A percentile compares a stretch with the other conserved stretches of the same genome.
These are phyloP conservation scores for Teratosphaeria epicoccoides DNA, from an alignment of 2,329 filamentous ascomycete genomes.

Conservation along the genomic window DNA sequence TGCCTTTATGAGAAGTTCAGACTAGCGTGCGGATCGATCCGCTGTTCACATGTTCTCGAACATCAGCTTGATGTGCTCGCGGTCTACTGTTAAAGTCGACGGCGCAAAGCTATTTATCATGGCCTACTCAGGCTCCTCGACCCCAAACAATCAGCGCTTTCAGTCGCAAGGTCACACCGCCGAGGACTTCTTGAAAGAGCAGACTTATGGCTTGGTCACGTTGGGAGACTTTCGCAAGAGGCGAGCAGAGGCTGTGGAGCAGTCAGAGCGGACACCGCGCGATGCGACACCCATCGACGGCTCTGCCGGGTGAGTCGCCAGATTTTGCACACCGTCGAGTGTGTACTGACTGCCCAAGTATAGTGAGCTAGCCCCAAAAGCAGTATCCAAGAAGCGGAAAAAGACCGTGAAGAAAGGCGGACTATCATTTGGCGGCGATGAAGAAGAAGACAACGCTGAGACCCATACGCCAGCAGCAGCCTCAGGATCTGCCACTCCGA, in stretches of 20 bases:
- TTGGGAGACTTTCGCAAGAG: slow-evolving; percentile 93
- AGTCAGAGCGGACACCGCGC: slow-evolving; percentile 61
- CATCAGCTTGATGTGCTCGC: too few relatives aligned
- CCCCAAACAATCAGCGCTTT: slow-evolving; percentile 45
- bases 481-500: slow-evolving; percentile 1
- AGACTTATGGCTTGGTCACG: slow-evolving; percentile 82
- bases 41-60: background rate
- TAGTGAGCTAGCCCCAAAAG: slow-evolving; percentile 44
- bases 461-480: background rate
- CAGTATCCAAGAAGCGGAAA: slow-evolving; percentile 47
- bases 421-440: slow-evolving; percentile 60
- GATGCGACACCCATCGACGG: slow-evolving; percentile 41
- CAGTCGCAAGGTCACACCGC: slow-evolving; percentile 65
- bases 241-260: slow-evolving; percentile 84
- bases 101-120: background rate
- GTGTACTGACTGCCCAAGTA: slow-evolving; percentile 45
- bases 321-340: background rate
- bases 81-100: too few relatives aligned
- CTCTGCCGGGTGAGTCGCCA: slow-evolving; percentile 46
- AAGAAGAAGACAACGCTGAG: slow-evolving; percentile 45
- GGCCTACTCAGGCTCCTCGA: slow-evolving; percentile 9
- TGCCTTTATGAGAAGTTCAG: background rate
- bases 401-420: slow-evolving; percentile 47
- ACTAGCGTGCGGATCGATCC: background rate
- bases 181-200: slow-evolving; percentile 70